Conservation (phyloP, 805 yeast genomes). For the Cyberlindnera misumaiensis region DNA sequence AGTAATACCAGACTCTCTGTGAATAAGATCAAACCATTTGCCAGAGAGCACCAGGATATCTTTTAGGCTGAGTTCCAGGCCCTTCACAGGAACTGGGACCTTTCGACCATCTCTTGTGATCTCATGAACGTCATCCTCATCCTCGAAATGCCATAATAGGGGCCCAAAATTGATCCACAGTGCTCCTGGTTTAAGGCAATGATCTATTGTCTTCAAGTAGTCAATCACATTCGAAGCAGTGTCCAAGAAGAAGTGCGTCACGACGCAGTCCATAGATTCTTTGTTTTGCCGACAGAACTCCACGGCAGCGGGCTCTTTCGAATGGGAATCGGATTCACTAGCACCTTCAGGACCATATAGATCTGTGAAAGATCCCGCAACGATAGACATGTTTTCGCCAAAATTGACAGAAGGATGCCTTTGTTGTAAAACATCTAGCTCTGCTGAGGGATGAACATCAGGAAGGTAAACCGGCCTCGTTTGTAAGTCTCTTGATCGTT, state of each 20-base stretch:
- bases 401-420: slow-evolving; percentile 35
- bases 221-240: slow-evolving; percentile 56
- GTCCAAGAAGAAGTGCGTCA: slow-evolving; percentile 58
- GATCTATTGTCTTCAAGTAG: slow-evolving; percentile 41
- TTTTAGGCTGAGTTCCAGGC: slow-evolving; percentile 52
- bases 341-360: slow-evolving; percentile 45
- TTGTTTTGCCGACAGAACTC: slow-evolving; percentile 36
- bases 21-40: slow-evolving; percentile 43
- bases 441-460: slow-evolving; percentile 39
- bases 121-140: slow-evolving; percentile 30
- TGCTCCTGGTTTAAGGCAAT: slow-evolving; percentile 40
- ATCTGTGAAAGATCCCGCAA: slow-evolving; percentile 67
- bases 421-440: slow-evolving; percentile 25
- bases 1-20: slow-evolving; percentile 36
- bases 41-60: slow-evolving; percentile 44
- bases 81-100: slow-evolving; percentile 34
- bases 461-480: slow-evolving; percentile 47
- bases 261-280: slow-evolving; percentile 36
- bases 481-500: slow-evolving; percentile 38
- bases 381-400: slow-evolving; percentile 56
- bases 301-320: slow-evolving; percentile 29
- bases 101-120: slow-evolving; percentile 15
- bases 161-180: slow-evolving; percentile 67
- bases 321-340: slow-evolving; percentile 11
- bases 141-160: slow-evolving; percentile 65